Percentiles rank a stretch among this genome's conserved stretches.
Conservation (phyloP, 306 rosid genomes). For the Corylus heterophylla region DNA sequence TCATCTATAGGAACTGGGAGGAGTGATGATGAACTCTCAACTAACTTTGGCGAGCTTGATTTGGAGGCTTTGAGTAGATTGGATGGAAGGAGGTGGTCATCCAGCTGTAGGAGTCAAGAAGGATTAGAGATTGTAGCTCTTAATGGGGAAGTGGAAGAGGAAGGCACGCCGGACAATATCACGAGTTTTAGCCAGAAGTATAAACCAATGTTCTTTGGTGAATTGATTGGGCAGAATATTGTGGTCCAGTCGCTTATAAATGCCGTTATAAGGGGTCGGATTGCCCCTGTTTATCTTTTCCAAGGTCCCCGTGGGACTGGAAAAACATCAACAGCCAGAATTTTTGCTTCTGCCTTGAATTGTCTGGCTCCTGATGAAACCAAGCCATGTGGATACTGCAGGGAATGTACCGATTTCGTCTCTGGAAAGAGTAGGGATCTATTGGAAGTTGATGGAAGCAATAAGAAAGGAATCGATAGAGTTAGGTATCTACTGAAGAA, state of each 20-base stretch:
- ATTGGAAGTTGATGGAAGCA: conserved; percentile 82
- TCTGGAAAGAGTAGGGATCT: conserved; percentile 72
- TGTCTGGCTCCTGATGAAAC: conserved; percentile 69
- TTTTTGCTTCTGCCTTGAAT: conserved; percentile 87
- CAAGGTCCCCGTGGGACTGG: conserved; percentile 99
- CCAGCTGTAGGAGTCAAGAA: conserved; percentile 93
- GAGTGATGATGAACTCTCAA: conserved; percentile 92
- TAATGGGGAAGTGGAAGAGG: conserved; percentile 73
- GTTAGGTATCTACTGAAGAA: conserved; percentile 65
- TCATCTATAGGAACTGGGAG: conserved; percentile 85
- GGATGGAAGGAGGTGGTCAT: conserved; percentile 97
- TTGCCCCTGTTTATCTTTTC: conserved; percentile 96
- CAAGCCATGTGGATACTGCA: conserved; percentile 94
- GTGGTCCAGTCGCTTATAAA: conserved; percentile 88
- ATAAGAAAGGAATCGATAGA: conserved; percentile 78
- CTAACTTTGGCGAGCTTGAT: conserved; percentile 92
- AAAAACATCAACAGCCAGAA: conserved; percentile 86
- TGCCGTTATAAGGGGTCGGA: conserved; percentile 75
- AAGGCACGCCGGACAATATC: conserved; percentile 63
- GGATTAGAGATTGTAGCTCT: conserved; percentile 82
- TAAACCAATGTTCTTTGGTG: conserved; percentile 76
- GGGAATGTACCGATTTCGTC: conserved; percentile 67
- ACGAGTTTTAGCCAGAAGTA: conserved; percentile 80
- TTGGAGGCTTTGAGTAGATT: conserved; percentile 93
- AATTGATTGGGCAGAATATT: conserved; percentile 89